phyloP scores from a whole-genome alignment of 139 green algal species.

The Coelastrella sp. region DNA sequence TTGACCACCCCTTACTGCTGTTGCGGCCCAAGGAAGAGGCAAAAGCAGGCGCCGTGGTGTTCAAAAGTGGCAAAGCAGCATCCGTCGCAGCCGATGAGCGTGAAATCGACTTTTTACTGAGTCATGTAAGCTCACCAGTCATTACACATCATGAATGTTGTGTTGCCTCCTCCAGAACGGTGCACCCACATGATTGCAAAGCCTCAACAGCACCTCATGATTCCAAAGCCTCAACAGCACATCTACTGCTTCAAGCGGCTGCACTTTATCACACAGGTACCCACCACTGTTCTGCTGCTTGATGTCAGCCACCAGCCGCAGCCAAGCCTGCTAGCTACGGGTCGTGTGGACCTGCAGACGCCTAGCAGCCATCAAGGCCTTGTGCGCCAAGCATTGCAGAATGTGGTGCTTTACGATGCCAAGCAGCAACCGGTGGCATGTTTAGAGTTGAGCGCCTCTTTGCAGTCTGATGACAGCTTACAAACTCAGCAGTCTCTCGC shows the following conservation, averaged over 20 bases:
- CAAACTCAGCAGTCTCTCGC: neutral
- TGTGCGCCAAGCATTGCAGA: neutral
- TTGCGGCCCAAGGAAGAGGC: neutral
- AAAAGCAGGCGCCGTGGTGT: neutral
- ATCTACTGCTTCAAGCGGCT: too few species aligned
- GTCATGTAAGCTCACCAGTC: neutral
- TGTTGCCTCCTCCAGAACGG: neutral
- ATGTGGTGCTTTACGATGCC: neutral
- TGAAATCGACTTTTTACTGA: neutral
- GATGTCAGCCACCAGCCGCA: slow-evolving; percentile 2
- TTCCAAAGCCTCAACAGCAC: too few species aligned
- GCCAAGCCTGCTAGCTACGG: slow-evolving; percentile 15
- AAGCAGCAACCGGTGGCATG: slow-evolving; percentile 10
- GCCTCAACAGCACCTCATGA: neutral
- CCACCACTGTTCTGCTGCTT: slow-evolving; percentile 10
- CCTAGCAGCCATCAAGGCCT: too few species aligned
- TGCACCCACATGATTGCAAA: neutral
- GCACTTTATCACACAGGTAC: neutral
- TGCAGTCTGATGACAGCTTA: neutral
- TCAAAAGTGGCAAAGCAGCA: slow-evolving; percentile 28
- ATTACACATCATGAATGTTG: neutral
- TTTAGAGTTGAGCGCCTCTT: slow-evolving; percentile 15
- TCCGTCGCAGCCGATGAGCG: neutral
- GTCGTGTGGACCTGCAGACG: neutral
- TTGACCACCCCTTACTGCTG: slow-evolving; percentile 10